A percentile compares a stretch with the other conserved stretches of the same genome.
Evolutionary conservation across 495 filamentous ascomycete genomes (phyloP).

Genomic region (Platismatia glauca): DNA sequence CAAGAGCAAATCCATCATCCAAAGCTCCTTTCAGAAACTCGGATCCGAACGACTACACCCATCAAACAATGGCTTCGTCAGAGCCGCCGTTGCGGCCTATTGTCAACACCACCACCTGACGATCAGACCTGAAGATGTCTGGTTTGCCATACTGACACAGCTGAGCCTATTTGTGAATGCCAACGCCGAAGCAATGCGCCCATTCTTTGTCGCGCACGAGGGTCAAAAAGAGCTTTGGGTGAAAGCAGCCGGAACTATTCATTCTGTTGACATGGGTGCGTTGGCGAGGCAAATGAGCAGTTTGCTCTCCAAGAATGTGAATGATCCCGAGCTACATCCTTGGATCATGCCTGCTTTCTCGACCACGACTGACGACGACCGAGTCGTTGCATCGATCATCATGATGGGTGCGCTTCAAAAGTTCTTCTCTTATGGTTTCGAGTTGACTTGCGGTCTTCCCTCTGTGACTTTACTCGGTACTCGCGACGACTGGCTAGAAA

Average conservation of each 20-base stretch:
- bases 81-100: slow-evolving; percentile 43
- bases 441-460: slow-evolving; percentile 36
- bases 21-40: too few relatives aligned
- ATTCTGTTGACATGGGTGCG: slow-evolving; percentile 1
- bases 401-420: slow-evolving; percentile 38
- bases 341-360: slow-evolving; percentile 39
- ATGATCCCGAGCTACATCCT: slow-evolving; percentile 27
- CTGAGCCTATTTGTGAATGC: slow-evolving; percentile 44
- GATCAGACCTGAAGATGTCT: slow-evolving; percentile 54
- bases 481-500: slow-evolving; percentile 33
- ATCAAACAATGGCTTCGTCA: slow-evolving; percentile 41
- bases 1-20: too few relatives aligned
- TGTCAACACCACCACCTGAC: slow-evolving; percentile 45
- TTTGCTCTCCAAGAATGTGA: slow-evolving; percentile 31
- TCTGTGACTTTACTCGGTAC: slow-evolving; percentile 42
- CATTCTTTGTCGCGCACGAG: slow-evolving; percentile 36
- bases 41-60: too few relatives aligned
- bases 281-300: slow-evolving; percentile 28
- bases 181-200: slow-evolving; percentile 37
- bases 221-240: slow-evolving; percentile 39
- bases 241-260: background rate
- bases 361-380: slow-evolving; percentile 34
- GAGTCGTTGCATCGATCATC: slow-evolving; percentile 28
- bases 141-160: slow-evolving; percentile 50
- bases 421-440: slow-evolving; percentile 32